A percentile compares a stretch with the other conserved stretches of the same genome.
phyloP scores from a whole-genome alignment of 1,284 basidiomycete genomes.

The Limonomyces culmigenus region DNA sequence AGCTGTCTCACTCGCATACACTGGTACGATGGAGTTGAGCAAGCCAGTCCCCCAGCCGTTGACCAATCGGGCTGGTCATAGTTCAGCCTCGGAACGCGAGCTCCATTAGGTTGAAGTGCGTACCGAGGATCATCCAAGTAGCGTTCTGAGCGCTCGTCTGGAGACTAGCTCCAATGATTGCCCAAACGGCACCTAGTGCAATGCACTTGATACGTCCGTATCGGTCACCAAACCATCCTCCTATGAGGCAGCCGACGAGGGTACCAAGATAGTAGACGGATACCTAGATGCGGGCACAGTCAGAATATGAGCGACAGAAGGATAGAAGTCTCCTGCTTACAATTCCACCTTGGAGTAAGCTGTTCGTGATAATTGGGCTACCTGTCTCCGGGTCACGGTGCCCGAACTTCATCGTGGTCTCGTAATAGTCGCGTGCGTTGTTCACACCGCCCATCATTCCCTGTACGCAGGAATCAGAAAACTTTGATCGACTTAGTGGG shows the following conservation, averaged over 20 bases:
- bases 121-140: conserved; percentile 17
- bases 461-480: conserved; percentile 12
- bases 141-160: conserved; percentile 33
- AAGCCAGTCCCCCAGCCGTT: conserved; percentile 35
- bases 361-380: conserved; percentile 25
- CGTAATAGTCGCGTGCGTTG: conserved; percentile 29
- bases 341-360: conserved; percentile 30
- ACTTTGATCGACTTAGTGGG: not conserved
- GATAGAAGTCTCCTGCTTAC: conserved; percentile 11
- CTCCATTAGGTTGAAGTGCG: not conserved
- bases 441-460: conserved; percentile 40
- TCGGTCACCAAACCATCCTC: conserved; percentile 23
- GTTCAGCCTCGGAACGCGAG: too few relatives aligned
- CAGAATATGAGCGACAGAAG: conserved; percentile 6
- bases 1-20: conserved; percentile 31
- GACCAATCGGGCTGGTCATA: conserved; percentile 31
- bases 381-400: conserved; percentile 8
- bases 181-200: conserved; percentile 23
- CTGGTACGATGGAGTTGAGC: conserved; percentile 34
- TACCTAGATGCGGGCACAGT: not conserved
- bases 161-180: conserved; percentile 28
- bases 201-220: conserved; percentile 30
- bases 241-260: conserved; percentile 29
- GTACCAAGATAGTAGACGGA: conserved; percentile 20
- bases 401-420: conserved; percentile 24